Evolutionary conservation across 2,329 filamentous ascomycete species (phyloP).

Genomic region (Berkeleyomyces rouxiae): DNA sequence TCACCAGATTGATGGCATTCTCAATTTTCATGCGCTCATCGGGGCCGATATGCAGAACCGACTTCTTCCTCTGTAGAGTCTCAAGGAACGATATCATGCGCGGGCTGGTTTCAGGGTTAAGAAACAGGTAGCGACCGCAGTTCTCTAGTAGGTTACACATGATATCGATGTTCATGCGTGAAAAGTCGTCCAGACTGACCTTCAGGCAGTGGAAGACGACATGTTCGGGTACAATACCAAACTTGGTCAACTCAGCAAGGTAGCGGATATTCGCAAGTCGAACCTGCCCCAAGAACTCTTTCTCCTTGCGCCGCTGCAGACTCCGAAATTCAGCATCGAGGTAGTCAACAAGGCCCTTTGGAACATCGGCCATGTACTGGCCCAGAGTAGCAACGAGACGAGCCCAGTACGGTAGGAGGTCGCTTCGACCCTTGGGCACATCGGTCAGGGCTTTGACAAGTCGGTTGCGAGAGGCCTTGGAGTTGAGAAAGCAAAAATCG

Average conservation of each 20-base stretch:
- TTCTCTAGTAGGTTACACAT: conserved; percentile 93
- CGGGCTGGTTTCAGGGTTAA: conserved; percentile 81
- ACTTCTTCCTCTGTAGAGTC: conserved; percentile 88
- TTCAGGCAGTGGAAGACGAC: conserved; percentile 98
- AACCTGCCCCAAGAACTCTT: conserved; percentile 90
- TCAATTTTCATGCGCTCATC: conserved; percentile 97
- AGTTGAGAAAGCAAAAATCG: conserved; percentile 96
- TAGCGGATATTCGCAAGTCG: conserved; percentile 94
- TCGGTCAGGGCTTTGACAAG: conserved; percentile 87
- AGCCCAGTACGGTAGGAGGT: conserved; percentile 82
- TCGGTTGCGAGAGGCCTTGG: conserved; percentile 89
- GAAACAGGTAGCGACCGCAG: conserved; percentile 82
- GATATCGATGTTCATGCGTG: conserved; percentile 97
- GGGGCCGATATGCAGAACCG: conserved; percentile 83
- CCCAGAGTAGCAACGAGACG: conserved; percentile 83
- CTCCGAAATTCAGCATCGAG: conserved; percentile 95
- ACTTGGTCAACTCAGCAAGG: conserved; percentile 91
- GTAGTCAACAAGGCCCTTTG: conserved; percentile 77
- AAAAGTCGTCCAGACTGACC: conserved; percentile 93
- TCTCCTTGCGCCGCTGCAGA: conserved; percentile 88
- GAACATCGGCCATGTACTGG: conserved; percentile 87
- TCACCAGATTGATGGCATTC: conserved; percentile 95
- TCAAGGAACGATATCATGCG: conserved; percentile 90
- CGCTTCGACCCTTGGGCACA: conserved; percentile 81
- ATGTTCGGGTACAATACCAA: conserved; percentile 93